A percentile compares a stretch with the other conserved stretches of the same genome.
These are phyloP conservation scores for Suhomyces kilbournensis DNA, from an alignment of 805 yeast genomes.

Conservation along the genomic window DNA sequence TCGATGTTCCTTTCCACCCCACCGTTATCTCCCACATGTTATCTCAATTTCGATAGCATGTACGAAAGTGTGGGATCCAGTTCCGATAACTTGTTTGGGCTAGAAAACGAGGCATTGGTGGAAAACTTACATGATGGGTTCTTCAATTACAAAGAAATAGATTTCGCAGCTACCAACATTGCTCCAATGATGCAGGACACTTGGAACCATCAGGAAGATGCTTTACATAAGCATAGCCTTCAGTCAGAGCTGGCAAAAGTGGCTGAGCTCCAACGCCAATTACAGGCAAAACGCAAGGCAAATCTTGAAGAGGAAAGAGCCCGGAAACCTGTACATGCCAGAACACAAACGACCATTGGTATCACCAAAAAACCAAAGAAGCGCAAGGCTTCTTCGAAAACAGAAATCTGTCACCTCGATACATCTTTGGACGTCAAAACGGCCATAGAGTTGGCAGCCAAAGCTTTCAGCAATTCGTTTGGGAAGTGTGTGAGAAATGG, in stretches of 20 bases:
- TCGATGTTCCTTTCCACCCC: not conserved
- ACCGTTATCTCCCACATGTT: not conserved
- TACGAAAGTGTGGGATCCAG: not conserved
- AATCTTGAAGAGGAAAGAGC: not conserved
- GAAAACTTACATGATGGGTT: slow-evolving; percentile 2
- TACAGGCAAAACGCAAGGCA: not conserved
- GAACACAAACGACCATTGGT: not conserved
- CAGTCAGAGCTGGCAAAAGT: not conserved
- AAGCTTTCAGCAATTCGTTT: slow-evolving; percentile 1
- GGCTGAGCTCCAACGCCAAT: not conserved
- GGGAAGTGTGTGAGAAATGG: not conserved
- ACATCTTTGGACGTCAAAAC: slow-evolving; percentile 1
- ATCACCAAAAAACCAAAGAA: not conserved
- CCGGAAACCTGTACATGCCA: not conserved
- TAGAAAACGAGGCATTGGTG: not conserved
- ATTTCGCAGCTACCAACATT: not conserved
- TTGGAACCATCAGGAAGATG: not conserved
- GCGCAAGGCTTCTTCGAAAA: not conserved
- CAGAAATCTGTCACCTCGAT: not conserved
- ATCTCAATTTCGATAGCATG: not conserved
- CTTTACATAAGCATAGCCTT: not conserved
- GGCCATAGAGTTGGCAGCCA: slow-evolving; percentile 6
- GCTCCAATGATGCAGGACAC: not conserved
- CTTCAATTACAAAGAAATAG: slow-evolving; percentile 2
- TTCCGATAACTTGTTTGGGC: not conserved